Percentiles rank a stretch among this genome's conserved stretches.
These are phyloP conservation scores for Ustilago nuda DNA, from an alignment of 1,284 basidiomycete species.

Conservation along the genomic window DNA sequence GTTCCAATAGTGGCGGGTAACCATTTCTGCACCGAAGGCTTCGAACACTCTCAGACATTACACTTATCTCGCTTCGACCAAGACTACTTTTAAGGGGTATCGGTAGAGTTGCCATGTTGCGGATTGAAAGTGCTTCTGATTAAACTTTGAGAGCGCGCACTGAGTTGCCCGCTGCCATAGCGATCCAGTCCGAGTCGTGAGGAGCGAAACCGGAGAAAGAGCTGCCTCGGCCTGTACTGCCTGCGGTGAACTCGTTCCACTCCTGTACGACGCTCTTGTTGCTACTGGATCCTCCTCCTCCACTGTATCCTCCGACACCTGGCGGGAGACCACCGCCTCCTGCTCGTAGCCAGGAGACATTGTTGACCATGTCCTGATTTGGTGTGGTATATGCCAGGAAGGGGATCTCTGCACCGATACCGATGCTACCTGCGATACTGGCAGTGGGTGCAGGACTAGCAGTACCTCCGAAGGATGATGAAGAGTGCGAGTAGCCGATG, in stretches of 20 bases:
- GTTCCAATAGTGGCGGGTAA: no score
- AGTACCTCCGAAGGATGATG: constrained; percentile 46
- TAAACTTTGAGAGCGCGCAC: constrained; percentile 49
- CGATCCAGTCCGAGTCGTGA: constrained; percentile 54
- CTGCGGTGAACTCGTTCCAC: constrained; percentile 66
- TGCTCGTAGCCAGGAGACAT: constrained; percentile 65
- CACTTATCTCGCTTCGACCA: no score
- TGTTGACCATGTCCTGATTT: constrained; percentile 67
- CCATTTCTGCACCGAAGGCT: background rate
- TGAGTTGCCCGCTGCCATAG: constrained; percentile 45
- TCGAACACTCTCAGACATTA: background rate
- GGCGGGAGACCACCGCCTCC: constrained; percentile 34
- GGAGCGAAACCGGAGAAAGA: constrained; percentile 39
- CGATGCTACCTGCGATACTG: constrained; percentile 48
- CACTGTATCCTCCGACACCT: constrained; percentile 36
- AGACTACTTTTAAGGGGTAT: background rate
- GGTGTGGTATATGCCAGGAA: constrained; percentile 65
- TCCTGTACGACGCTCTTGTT: constrained; percentile 63
- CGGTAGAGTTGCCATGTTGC: background rate
- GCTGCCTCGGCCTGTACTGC: constrained; percentile 18
- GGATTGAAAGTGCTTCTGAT: background rate
- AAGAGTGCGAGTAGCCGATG: constrained; percentile 42
- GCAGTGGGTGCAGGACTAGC: constrained; percentile 44
- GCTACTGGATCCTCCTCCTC: constrained; percentile 22
- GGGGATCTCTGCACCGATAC: constrained; percentile 63